phyloP scores from a whole-genome alignment of 2,329 filamentous ascomycete genomes.

The Fusarium brevicatenulatum region DNA sequence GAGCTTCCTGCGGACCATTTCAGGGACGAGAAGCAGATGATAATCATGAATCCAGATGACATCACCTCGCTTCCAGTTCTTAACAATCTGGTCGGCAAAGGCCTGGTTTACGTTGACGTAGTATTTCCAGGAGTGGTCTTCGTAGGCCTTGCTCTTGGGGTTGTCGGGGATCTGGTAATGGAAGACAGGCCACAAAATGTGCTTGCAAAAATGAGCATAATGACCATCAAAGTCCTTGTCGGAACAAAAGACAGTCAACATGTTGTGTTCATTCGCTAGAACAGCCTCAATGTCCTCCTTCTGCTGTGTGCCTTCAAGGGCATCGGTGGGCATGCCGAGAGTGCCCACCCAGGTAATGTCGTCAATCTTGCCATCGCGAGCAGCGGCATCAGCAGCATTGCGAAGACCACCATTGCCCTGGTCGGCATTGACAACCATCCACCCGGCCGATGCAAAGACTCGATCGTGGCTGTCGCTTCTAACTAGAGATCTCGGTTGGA shows the following conservation, averaged over 20 bases:
- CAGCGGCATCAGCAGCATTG: constrained; percentile 85
- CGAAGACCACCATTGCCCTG: constrained; percentile 93
- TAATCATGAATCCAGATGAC: constrained; percentile 97
- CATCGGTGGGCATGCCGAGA: constrained; percentile 92
- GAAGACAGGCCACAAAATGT: constrained; percentile 96
- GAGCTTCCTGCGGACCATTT: constrained; percentile 88
- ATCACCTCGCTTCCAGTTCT: constrained; percentile 93
- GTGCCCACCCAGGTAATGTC: constrained; percentile 94
- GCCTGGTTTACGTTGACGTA: constrained; percentile 93
- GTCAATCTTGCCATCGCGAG: constrained; percentile 72
- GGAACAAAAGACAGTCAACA: constrained; percentile 83
- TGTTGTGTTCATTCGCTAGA: constrained; percentile 83
- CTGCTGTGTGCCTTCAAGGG: constrained; percentile 76
- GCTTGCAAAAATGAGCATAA: constrained; percentile 96
- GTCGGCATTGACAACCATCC: constrained; percentile 84
- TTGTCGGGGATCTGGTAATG: constrained; percentile 98
- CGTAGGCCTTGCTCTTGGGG: constrained; percentile 97
- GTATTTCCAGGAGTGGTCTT: constrained; percentile 96
- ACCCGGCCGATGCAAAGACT: constrained; percentile 80
- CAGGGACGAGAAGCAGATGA: constrained; percentile 87
- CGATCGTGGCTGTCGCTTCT: constrained; percentile 73
- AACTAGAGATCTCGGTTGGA: constrained; percentile 62
- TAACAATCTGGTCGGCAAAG: constrained; percentile 89
- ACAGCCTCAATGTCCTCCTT: constrained; percentile 86
- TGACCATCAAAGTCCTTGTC: constrained; percentile 96